Percentiles rank a stretch among this genome's conserved stretches.
phyloP scores from a whole-genome alignment of 2,329 filamentous ascomycete genomes.

The Cercospora brassicicola region DNA sequence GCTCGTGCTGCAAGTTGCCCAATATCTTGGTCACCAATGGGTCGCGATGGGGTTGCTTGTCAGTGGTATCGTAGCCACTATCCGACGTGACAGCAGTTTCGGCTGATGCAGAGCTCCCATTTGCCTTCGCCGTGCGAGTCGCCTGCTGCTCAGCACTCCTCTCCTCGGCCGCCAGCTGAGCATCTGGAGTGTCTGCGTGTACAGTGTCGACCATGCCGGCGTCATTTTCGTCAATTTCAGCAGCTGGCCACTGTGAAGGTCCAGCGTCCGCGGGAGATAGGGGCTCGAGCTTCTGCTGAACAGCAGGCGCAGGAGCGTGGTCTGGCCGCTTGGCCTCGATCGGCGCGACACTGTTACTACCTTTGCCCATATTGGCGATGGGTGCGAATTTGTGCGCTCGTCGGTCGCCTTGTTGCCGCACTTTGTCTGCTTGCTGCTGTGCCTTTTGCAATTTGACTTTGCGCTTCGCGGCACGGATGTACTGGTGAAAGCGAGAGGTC shows the following conservation, averaged over 20 bases:
- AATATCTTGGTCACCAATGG: constrained; percentile 19
- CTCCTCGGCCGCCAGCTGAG: constrained; percentile 6
- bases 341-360: background rate
- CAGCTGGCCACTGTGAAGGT: background rate
- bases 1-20: constrained; percentile 19
- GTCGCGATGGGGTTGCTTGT: constrained; percentile 12
- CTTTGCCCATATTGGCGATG: background rate
- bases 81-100: constrained; percentile 1
- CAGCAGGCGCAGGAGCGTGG: background rate
- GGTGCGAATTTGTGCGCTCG: constrained; percentile 1
- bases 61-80: constrained; percentile 8
- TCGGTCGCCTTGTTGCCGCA: background rate
- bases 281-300: background rate
- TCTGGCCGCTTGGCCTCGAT: background rate
- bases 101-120: background rate
- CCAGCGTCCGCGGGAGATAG: background rate
- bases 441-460: constrained; percentile 27
- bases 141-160: background rate
- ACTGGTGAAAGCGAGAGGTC: constrained; percentile 41
- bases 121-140: background rate
- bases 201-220: background rate
- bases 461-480: constrained; percentile 45
- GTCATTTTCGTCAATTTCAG: background rate
- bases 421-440: constrained; percentile 12
- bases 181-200: background rate